A percentile compares a stretch with the other conserved stretches of the same genome.
Evolutionary conservation across 192 early-diverging fungal species (phyloP).

Genomic region (Fimicolochytrium jonesii): DNA sequence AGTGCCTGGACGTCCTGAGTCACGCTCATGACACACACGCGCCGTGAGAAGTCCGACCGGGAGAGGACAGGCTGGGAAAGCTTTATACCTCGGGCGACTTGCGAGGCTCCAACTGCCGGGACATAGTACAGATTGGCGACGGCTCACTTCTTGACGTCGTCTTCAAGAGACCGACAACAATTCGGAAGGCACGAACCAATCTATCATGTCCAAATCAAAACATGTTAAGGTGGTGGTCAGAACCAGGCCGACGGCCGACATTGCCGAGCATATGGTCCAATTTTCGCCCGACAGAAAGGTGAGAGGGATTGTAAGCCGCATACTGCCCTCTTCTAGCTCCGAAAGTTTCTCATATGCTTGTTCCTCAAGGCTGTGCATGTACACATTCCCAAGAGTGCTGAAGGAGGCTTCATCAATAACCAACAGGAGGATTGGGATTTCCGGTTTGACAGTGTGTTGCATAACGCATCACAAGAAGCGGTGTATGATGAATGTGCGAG

Average conservation of each 20-base stretch:
- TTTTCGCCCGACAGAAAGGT: slow-evolving; percentile 46
- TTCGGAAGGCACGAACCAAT: too few species aligned
- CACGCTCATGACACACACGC: too few species aligned
- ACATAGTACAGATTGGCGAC: too few species aligned
- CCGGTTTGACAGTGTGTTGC: slow-evolving; percentile 54
- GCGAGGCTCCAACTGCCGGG: too few species aligned
- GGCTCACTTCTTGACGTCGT: too few species aligned
- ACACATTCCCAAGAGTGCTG: slow-evolving; percentile 54
- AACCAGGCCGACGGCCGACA: slow-evolving; percentile 55
- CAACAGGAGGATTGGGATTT: slow-evolving; percentile 66
- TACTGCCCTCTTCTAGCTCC: not conserved
- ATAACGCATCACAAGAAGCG: slow-evolving; percentile 58
- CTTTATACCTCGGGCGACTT: too few species aligned
- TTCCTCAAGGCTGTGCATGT: slow-evolving; percentile 42
- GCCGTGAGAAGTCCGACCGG: too few species aligned
- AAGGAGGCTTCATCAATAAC: slow-evolving; percentile 64
- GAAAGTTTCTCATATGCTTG: not conserved
- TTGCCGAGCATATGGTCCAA: slow-evolving; percentile 48
- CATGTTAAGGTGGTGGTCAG: slow-evolving; percentile 61
- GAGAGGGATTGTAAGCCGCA: too few species aligned
- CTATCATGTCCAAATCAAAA: slow-evolving; percentile 31
- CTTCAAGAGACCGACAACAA: too few species aligned
- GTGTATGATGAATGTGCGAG: slow-evolving; percentile 58
- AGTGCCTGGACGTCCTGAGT: too few species aligned
- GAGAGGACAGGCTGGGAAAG: too few species aligned